These are phyloP conservation scores for Arthrobotrys sinensis DNA, from an alignment of 2,329 filamentous ascomycete genomes.

Conservation along the genomic window DNA sequence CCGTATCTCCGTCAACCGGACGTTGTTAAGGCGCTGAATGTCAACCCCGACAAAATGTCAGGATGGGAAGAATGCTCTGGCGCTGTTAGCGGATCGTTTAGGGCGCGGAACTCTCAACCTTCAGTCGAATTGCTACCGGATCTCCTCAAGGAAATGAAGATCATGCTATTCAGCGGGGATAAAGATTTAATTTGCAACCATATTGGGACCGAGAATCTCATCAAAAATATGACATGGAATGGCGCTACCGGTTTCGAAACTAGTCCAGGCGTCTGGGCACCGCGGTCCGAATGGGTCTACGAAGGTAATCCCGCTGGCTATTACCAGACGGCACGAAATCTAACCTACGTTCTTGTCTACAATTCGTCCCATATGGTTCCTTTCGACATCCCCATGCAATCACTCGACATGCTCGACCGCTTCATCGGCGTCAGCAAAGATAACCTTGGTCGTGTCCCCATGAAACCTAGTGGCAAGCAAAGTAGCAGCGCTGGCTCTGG, in stretches of 20 bases:
- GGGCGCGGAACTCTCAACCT: constrained; percentile 78
- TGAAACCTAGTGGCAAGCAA: constrained; percentile 70
- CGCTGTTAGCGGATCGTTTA: constrained; percentile 81
- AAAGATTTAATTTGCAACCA: constrained; percentile 98
- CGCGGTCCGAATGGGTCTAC: constrained; percentile 93
- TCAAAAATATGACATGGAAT: constrained; percentile 92
- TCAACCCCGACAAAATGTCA: constrained; percentile 83
- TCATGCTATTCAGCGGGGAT: constrained; percentile 92
- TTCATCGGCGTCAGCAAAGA: constrained; percentile 95
- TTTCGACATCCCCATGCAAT: constrained; percentile 88
- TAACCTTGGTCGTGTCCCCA: constrained; percentile 84
- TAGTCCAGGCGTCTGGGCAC: constrained; percentile 88
- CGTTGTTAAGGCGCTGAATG: constrained; percentile 83
- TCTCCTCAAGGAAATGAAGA: constrained; percentile 81
- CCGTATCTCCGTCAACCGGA: constrained; percentile 89
- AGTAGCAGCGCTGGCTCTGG: constrained; percentile 89
- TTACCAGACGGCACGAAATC: constrained; percentile 93
- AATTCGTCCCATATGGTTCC: constrained; percentile 99
- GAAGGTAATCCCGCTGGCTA: constrained; percentile 89
- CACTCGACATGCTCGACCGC: constrained; percentile 95
- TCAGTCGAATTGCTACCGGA: constrained; percentile 82
- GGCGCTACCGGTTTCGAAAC: constrained; percentile 89
- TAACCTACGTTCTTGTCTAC: constrained; percentile 96
- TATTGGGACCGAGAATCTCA: constrained; percentile 90
- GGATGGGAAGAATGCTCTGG: constrained; percentile 95